phyloP scores from a whole-genome alignment of 495 filamentous ascomycete genomes.

The Tuber calosporum region DNA sequence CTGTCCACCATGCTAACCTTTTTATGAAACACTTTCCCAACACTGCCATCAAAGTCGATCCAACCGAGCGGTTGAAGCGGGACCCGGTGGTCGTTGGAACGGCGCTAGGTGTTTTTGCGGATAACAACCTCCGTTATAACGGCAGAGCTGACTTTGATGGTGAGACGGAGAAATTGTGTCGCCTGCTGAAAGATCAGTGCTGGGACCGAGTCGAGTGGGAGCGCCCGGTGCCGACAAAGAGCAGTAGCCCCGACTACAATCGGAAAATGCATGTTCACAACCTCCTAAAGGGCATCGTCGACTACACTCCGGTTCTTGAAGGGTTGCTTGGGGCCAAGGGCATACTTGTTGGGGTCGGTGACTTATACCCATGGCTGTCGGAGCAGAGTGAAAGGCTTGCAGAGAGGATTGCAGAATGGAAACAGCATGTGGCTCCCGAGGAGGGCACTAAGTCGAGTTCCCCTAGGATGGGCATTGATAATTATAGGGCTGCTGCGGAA shows the following conservation, averaged over 20 bases:
- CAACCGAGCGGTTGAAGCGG: slow-evolving; percentile 14
- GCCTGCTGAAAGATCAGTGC: slow-evolving; percentile 12
- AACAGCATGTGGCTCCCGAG: slow-evolving; percentile 13
- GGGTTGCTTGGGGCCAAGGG: slow-evolving; percentile 30
- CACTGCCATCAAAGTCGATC: slow-evolving; percentile 19
- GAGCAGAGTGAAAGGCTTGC: slow-evolving; percentile 31
- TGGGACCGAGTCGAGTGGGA: slow-evolving; percentile 4
- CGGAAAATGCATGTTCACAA: slow-evolving; percentile 1
- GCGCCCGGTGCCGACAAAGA: not conserved
- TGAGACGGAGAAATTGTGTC: not conserved
- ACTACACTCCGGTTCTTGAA: slow-evolving; percentile 36
- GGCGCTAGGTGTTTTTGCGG: slow-evolving; percentile 23
- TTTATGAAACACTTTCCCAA: slow-evolving; percentile 22
- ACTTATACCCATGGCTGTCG: slow-evolving; percentile 29
- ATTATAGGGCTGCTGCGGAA: not conserved
- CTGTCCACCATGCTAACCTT: slow-evolving; percentile 5
- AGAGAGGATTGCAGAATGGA: slow-evolving; percentile 40
- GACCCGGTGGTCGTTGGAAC: slow-evolving; percentile 30
- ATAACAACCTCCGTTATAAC: slow-evolving; percentile 21
- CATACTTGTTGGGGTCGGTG: slow-evolving; percentile 24
- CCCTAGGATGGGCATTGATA: not conserved
- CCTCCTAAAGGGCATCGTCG: not conserved
- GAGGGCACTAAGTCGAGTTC: not conserved
- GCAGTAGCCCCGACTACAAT: not conserved
- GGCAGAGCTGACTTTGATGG: slow-evolving; percentile 12